Evolutionary conservation across 1,284 basidiomycete species (phyloP), one percentile per base, ranked within the genome.

Genomic region (Phylloboletellus chloephorus): DNA sequence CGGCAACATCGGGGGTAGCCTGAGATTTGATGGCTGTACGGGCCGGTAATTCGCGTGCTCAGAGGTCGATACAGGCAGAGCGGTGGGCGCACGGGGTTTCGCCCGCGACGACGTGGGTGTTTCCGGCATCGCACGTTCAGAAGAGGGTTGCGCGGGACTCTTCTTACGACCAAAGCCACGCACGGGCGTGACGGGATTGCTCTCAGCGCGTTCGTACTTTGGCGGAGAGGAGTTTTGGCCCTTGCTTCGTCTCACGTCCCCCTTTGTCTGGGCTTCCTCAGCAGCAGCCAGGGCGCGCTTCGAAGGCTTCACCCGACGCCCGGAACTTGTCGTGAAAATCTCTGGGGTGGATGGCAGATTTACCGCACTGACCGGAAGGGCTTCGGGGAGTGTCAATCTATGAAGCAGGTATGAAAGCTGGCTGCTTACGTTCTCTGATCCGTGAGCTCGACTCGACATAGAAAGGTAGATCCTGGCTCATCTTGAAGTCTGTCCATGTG

Each of bases 381-480:
- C 59, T 59, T 31, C 2, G 7, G 8, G 3, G 23, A 39, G 3
- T 6, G 29, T 60, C 28, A 60, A 34, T 43, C 7, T 19, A 44
- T 24, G 12, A 5, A 13, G 1, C 10, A 31, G 19, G 32, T 16
- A 32, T 12, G 6, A 31, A 33, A 33, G 15, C 25, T 20, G 13
- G 10, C n/a, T 3, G 6, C 58, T 15, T 39, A 64, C 57, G 47
- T 49, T 60, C 29, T 41, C 60, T 50, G 22, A 60, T 44, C 20
- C 22, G 51, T 21, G 53, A 58, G 25, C 47, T 47, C 19, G 57
- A 50, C 15, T 62, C 51, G 1, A 49, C 56, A 25, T 43, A 44
- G 40, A 60, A 60, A 9, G 61, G 59, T n/a, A 63, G 22, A 15
- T 60, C 55, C n/a, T 63, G 59, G 39, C 57, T 61, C 55, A 60